These are phyloP conservation scores for Chimonanthus praecox DNA, from an alignment of 164 flowering plant genomes.

Conservation along the genomic window DNA sequence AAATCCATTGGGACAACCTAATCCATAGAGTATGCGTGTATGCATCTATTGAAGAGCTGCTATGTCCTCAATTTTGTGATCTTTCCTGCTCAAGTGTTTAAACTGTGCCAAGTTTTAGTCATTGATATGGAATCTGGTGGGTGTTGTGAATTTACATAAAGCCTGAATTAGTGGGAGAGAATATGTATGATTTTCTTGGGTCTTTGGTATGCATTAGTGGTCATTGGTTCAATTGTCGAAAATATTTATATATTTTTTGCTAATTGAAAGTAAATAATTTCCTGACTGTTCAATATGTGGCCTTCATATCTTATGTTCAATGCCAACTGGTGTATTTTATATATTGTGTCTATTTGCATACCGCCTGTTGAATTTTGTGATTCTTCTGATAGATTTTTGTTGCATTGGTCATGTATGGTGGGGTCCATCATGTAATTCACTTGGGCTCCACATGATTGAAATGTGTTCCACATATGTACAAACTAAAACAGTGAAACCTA, in stretches of 20 bases:
- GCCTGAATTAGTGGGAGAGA: neutral
- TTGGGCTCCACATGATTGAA: neutral
- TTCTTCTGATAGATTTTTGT: neutral
- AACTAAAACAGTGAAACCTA: neutral
- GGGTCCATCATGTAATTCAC: neutral
- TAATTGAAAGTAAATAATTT: no score
- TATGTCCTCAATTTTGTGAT: neutral
- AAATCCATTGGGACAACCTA: no score
- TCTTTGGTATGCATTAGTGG: neutral
- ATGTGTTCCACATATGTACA: neutral
- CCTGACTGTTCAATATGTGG: no score
- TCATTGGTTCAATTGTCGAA: neutral
- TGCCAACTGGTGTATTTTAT: no score
- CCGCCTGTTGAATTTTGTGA: neutral
- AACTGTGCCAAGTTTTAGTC: neutral
- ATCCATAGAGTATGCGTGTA: neutral
- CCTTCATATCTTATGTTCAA: no score
- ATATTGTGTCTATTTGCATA: no score
- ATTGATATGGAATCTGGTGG: neutral
- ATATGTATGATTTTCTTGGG: neutral
- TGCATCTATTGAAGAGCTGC: neutral
- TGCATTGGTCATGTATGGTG: neutral
- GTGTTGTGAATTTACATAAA: neutral
- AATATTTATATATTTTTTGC: neutral
- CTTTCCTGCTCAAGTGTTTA: neutral